Evolutionary conservation across 495 filamentous ascomycete genomes (phyloP).

Genomic region (Tirmania nivea): DNA sequence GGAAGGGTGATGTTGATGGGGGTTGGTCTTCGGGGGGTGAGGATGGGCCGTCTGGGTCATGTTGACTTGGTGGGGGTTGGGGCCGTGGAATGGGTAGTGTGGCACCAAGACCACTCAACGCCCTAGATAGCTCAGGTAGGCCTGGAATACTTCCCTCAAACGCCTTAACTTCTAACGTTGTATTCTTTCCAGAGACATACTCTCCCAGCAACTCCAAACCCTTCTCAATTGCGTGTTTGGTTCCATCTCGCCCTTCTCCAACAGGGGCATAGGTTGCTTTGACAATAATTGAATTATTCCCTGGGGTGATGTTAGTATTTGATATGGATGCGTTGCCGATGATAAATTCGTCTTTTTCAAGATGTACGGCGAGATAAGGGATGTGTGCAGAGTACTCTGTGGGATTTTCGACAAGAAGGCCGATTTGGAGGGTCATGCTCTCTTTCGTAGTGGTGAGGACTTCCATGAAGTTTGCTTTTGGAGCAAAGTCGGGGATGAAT

Average conservation of each 20-base stretch:
- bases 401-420: slow-evolving; percentile 70
- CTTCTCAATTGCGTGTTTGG: slow-evolving; percentile 38
- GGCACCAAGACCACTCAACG: slow-evolving; percentile 44
- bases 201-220: slow-evolving; percentile 38
- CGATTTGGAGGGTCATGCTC: slow-evolving; percentile 43
- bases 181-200: slow-evolving; percentile 76
- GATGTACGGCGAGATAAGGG: slow-evolving; percentile 53
- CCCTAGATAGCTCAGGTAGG: slow-evolving; percentile 47
- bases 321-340: slow-evolving; percentile 49
- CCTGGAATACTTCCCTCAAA: slow-evolving; percentile 50
- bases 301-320: slow-evolving; percentile 37
- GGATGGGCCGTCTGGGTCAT: slow-evolving; percentile 53
- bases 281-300: slow-evolving; percentile 49
- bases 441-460: slow-evolving; percentile 46
- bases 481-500: slow-evolving; percentile 14
- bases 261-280: slow-evolving; percentile 51
- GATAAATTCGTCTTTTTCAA: slow-evolving; percentile 48
- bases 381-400: slow-evolving; percentile 60
- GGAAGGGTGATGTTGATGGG: background rate
- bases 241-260: slow-evolving; percentile 35
- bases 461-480: slow-evolving; percentile 25
- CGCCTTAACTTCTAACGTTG: slow-evolving; percentile 45
- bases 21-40: slow-evolving; percentile 33
- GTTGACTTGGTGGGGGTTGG: slow-evolving; percentile 40
- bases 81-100: slow-evolving; percentile 49